Conservation (phyloP, 2,329 filamentous ascomycete genomes). For the Exophiala viscosa region DNA sequence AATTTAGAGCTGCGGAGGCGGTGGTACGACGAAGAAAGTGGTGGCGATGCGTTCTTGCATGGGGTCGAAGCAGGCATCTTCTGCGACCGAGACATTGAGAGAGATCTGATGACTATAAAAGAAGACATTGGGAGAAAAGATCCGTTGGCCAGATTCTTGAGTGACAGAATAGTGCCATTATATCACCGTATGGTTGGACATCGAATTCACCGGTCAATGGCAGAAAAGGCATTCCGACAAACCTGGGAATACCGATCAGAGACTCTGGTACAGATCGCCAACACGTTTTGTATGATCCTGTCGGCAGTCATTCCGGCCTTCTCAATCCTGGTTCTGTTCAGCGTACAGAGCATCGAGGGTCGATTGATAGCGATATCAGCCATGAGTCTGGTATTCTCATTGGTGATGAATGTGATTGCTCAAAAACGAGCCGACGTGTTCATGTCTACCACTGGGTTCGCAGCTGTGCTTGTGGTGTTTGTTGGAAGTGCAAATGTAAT, state of each 20-base stretch:
- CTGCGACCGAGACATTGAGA: slow-evolving; percentile 13
- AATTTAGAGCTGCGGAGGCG: slow-evolving; percentile 20
- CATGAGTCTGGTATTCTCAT: slow-evolving; percentile 25
- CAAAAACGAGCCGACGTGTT: slow-evolving; percentile 25
- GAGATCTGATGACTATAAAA: slow-evolving; percentile 21
- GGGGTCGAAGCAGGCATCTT: slow-evolving; percentile 26
- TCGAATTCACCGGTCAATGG: slow-evolving; percentile 23
- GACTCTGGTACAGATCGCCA: slow-evolving; percentile 20
- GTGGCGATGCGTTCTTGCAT: slow-evolving; percentile 21
- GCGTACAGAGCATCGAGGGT: slow-evolving; percentile 20
- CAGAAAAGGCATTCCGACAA: slow-evolving; percentile 18
- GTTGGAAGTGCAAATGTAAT: slow-evolving; percentile 23
- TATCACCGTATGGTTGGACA: slow-evolving; percentile 24
- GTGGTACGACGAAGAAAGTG: slow-evolving; percentile 27
- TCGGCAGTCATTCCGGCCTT: slow-evolving; percentile 24
- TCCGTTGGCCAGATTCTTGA: slow-evolving; percentile 21
- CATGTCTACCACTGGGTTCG: slow-evolving; percentile 26
- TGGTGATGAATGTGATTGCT: slow-evolving; percentile 26
- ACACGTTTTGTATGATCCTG: slow-evolving; percentile 24
- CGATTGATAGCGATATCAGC: slow-evolving; percentile 22
- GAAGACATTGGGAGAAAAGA: slow-evolving; percentile 16
- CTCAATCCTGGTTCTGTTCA: slow-evolving; percentile 24
- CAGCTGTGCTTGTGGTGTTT: slow-evolving; percentile 26
- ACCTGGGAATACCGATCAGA: slow-evolving; percentile 23
- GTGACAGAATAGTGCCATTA: slow-evolving; percentile 19